Evolutionary conservation across 2,329 filamentous ascomycete genomes (phyloP).

Genomic region (Diaporthe sp.): DNA sequence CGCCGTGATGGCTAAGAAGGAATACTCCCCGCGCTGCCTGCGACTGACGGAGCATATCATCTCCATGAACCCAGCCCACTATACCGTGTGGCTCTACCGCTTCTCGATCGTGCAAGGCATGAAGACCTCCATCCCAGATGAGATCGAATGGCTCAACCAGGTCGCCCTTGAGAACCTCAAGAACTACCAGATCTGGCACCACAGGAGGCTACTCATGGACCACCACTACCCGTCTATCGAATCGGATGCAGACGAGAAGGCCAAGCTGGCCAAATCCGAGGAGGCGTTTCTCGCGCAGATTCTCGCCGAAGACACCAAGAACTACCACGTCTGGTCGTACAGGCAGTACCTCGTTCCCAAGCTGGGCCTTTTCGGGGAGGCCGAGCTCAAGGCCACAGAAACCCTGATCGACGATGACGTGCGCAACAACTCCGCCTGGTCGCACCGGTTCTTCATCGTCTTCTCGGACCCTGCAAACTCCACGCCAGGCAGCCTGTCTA

Average conservation of each 20-base stretch:
- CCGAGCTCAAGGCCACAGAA: constrained; percentile 81
- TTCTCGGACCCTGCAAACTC: constrained; percentile 73
- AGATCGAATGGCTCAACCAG: constrained; percentile 88
- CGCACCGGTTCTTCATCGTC: constrained; percentile 94
- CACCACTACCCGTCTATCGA: constrained; percentile 70
- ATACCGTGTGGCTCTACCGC: constrained; percentile 98
- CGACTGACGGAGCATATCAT: constrained; percentile 91
- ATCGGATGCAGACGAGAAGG: constrained; percentile 66
- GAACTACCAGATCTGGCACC: constrained; percentile 98
- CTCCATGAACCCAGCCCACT: constrained; percentile 93
- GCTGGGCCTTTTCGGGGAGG: constrained; percentile 73
- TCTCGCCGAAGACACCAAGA: constrained; percentile 89
- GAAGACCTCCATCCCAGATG: constrained; percentile 73
- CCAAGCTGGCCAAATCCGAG: constrained; percentile 75
- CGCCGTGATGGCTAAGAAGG: constrained; percentile 90
- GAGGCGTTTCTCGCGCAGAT: constrained; percentile 82
- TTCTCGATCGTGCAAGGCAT: constrained; percentile 81
- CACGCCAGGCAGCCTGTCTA: constrained; percentile 62
- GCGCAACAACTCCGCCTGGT: constrained; percentile 97
- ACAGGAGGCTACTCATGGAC: constrained; percentile 75
- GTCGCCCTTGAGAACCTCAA: constrained; percentile 89
- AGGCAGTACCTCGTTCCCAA: constrained; percentile 78
- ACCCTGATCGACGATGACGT: constrained; percentile 82
- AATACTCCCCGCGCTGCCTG: constrained; percentile 83
- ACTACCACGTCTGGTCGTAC: constrained; percentile 99